These are phyloP conservation scores for Irpex rosettiformis DNA, from an alignment of 1,284 basidiomycete species.

Conservation along the genomic window DNA sequence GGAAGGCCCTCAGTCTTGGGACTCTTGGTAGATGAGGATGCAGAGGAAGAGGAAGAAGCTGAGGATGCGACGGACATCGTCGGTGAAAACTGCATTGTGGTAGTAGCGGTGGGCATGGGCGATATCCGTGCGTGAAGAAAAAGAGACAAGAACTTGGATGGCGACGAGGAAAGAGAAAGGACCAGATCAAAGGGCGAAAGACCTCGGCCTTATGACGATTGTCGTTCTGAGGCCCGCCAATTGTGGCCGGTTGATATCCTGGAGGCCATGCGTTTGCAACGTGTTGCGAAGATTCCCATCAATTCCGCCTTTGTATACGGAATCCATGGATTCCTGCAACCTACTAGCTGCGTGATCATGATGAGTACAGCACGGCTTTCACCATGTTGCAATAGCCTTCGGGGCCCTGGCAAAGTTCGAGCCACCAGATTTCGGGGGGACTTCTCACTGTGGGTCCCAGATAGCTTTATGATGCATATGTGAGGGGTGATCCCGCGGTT, in stretches of 20 bases:
- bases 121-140: slow-evolving; percentile 6
- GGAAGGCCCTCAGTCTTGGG: slow-evolving; percentile 25
- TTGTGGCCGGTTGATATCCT: slow-evolving; percentile 11
- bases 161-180: slow-evolving; percentile 11
- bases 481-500: background rate
- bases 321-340: slow-evolving; percentile 5
- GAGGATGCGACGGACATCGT: slow-evolving; percentile 26
- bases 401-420: background rate
- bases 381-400: background rate
- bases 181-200: slow-evolving; percentile 12
- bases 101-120: slow-evolving; percentile 10
- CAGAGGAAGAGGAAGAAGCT: slow-evolving; percentile 22
- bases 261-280: slow-evolving; percentile 21
- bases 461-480: slow-evolving; percentile 2
- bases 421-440: background rate
- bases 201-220: slow-evolving; percentile 30
- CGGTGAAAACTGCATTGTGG: slow-evolving; percentile 21
- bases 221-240: slow-evolving; percentile 4
- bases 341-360: background rate
- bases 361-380: background rate
- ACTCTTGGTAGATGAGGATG: slow-evolving; percentile 23
- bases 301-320: slow-evolving; percentile 11
- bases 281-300: slow-evolving; percentile 19
- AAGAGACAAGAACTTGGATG: slow-evolving; percentile 4
- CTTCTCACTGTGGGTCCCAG: slow-evolving; percentile 11